These are phyloP conservation scores for Penicillium nucicola DNA, from an alignment of 495 filamentous ascomycete genomes.

Conservation along the genomic window DNA sequence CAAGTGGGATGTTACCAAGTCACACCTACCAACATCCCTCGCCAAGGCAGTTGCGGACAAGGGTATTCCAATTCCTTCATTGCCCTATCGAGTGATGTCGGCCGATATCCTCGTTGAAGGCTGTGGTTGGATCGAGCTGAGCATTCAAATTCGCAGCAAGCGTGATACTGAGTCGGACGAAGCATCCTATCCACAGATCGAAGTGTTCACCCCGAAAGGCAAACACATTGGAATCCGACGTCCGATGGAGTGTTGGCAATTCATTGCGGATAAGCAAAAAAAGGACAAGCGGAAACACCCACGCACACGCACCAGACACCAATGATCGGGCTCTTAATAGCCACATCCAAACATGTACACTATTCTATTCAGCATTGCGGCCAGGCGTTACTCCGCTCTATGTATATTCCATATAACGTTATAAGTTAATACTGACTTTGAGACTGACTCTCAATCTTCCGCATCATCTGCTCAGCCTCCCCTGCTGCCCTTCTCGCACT, in stretches of 20 bases:
- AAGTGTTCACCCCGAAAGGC: slow-evolving; percentile 82
- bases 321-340: slow-evolving; percentile 11
- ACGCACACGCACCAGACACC: slow-evolving; percentile 11
- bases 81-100: slow-evolving; percentile 77
- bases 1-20: slow-evolving; percentile 75
- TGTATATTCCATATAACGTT: not conserved
- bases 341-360: not conserved
- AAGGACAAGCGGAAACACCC: slow-evolving; percentile 32
- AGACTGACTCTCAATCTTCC: not conserved
- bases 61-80: slow-evolving; percentile 22
- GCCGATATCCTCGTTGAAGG: slow-evolving; percentile 88
- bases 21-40: slow-evolving; percentile 36
- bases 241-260: slow-evolving; percentile 72
- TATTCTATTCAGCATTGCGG: slow-evolving; percentile 4
- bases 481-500: not conserved
- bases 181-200: slow-evolving; percentile 61
- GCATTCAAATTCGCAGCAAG: slow-evolving; percentile 69
- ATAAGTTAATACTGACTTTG: not conserved
- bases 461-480: not conserved
- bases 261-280: slow-evolving; percentile 33
- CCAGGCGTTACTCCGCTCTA: slow-evolving; percentile 5
- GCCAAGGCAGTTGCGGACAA: slow-evolving; percentile 35
- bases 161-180: slow-evolving; percentile 19
- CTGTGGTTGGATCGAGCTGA: slow-evolving; percentile 89
- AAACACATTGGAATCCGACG: slow-evolving; percentile 64